Evolutionary conservation across 2,329 filamentous ascomycete species (phyloP), one percentile per base, ranked within the genome.

Genomic region (Berkeleyomyces basicola): DNA sequence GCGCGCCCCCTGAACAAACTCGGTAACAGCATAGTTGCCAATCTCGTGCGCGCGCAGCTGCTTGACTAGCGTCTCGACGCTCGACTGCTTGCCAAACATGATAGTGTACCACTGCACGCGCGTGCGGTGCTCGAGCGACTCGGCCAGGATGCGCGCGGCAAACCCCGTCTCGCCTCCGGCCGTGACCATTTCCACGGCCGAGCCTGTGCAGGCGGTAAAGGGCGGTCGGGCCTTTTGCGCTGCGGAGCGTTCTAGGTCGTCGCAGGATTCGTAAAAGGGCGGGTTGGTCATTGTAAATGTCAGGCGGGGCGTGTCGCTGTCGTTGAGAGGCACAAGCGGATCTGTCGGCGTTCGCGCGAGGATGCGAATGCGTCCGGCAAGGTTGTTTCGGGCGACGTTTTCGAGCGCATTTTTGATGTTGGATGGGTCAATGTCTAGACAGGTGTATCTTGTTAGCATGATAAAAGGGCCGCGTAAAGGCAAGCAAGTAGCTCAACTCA

Each of bases 251-350:
- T 79, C 67, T 72, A 96, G 81, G 59, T 95, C 90, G 4, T 78
- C 73, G 2, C 80, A 74, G 0, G 88, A 90, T n/a, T 78, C 73
- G 75, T 96, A 97, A 74, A 99, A 99, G 0, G 93, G 93, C 0
- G 93, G 93, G 67, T 99, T 99, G 66, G 87, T 92, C 84, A 97
- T 95, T 64, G 82, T 84, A 71, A 97, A 96, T 70, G 92, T 85
- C 51, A 95, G 77, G 2, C 66, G 69, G 6, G 74, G 70, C 3
- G 81, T 70, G 31, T 71, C 72, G 0, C 84, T 69, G 0, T 77
- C 77, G 46, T 83, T 75, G 0, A 90, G 70, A 0, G 87, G 84
- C 4, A 97, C 78, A 1, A 96, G 74, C 0, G 75, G 68, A 43
- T 79, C 81, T 0, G 74, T 70, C 0, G 75, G 67, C 0, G 74